These are phyloP conservation scores for Metschnikowia koreensis DNA, from an alignment of 805 yeast species.

Conservation along the genomic window DNA sequence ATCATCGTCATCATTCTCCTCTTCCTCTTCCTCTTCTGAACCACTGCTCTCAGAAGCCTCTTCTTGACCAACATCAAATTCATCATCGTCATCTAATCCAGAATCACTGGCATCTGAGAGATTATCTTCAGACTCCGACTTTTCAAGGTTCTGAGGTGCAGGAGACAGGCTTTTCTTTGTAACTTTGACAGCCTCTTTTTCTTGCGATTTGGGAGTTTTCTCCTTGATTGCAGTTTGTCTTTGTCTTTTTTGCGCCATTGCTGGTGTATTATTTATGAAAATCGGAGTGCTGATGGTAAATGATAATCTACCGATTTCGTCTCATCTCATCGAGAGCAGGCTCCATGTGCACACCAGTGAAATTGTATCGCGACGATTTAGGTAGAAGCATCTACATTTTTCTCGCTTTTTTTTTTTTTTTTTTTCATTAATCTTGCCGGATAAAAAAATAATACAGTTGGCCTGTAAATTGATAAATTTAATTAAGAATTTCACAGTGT, in stretches of 20 bases:
- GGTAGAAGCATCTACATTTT: background rate
- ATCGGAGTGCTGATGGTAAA: background rate
- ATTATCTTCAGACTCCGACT: background rate
- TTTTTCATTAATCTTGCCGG: too few species aligned
- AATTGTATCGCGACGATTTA: background rate
- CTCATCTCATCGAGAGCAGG: conserved; percentile 7
- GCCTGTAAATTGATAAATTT: too few species aligned
- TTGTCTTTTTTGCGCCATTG: conserved; percentile 10
- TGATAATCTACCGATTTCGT: background rate
- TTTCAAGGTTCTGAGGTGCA: background rate
- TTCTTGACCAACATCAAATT: conserved; percentile 23
- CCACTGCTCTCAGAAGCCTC: conserved; percentile 13
- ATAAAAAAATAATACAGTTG: too few species aligned
- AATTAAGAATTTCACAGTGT: too few species aligned
- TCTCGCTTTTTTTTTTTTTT: too few species aligned
- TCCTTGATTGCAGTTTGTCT: background rate
- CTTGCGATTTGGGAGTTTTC: background rate
- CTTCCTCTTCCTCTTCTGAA: conserved; percentile 12
- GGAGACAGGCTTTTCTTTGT: background rate
- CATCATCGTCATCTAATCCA: conserved; percentile 27
- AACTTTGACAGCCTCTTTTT: background rate
- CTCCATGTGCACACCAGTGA: conserved; percentile 6
- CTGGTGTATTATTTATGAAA: background rate
- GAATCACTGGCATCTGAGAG: conserved; percentile 16
- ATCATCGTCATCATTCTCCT: conserved; percentile 6